Conservation (phyloP, 176 grass and related monocot genomes). For the Oryza coarctata region DNA sequence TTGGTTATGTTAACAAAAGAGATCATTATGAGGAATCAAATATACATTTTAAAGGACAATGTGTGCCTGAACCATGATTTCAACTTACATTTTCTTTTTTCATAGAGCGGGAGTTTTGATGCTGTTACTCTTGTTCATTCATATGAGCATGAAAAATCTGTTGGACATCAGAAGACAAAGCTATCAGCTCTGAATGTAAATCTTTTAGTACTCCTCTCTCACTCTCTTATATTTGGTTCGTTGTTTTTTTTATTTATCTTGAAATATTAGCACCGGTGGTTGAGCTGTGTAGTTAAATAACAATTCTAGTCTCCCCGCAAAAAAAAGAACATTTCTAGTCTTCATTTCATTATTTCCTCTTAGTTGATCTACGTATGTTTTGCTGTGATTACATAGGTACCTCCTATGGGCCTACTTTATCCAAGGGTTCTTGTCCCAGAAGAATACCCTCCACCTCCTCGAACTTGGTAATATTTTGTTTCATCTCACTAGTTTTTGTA, state of each 20-base stretch:
- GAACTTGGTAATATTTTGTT: conserved; percentile 67
- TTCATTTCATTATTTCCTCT: neutral
- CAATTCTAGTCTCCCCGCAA: neutral
- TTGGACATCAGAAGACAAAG: conserved; percentile 75
- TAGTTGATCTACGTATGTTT: conserved; percentile 9
- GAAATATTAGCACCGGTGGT: neutral
- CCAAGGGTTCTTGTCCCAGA: conserved; percentile 84
- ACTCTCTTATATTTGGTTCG: neutral
- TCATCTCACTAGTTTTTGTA: neutral
- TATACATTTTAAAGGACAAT: neutral
- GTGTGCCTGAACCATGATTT: neutral
- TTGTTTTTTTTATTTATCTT: neutral
- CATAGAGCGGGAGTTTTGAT: conserved; percentile 77
- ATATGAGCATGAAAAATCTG: conserved; percentile 74
- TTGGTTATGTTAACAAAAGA: neutral
- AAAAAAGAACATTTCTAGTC: neutral
- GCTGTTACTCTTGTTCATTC: conserved; percentile 79
- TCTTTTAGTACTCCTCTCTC: neutral
- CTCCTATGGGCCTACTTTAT: conserved; percentile 96
- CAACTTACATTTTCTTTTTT: conserved; percentile 2
- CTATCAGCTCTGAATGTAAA: conserved; percentile 84
- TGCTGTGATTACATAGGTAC: conserved; percentile 59
- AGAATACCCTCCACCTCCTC: conserved; percentile 80
- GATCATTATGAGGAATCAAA: neutral
- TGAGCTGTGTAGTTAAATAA: conserved; percentile 10